phyloP scores from a whole-genome alignment of 192 early-diverging fungal species.

The Diversispora eburnea region DNA sequence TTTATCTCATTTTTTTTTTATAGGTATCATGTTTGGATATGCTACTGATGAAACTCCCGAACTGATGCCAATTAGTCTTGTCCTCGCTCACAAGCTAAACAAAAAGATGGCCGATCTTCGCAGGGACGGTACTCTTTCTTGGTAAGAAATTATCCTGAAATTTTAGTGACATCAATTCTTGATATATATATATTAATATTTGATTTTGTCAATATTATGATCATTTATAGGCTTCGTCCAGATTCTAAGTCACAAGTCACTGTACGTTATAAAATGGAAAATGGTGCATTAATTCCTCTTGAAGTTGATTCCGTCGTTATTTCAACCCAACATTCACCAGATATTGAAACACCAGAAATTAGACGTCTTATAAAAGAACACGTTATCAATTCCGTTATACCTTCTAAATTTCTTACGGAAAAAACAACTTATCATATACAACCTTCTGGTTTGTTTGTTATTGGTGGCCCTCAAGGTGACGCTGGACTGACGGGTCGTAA shows the following conservation, averaged over 20 bases:
- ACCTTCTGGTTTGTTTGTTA: constrained; percentile 98
- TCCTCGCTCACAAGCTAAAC: constrained; percentile 98
- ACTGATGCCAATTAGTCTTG: constrained; percentile 95
- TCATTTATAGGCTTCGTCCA: constrained; percentile 63
- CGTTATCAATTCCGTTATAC: constrained; percentile 90
- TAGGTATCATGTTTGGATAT: constrained; percentile 88
- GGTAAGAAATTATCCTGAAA: constrained; percentile 39
- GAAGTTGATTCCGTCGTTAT: constrained; percentile 97
- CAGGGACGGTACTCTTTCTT: constrained; percentile 81
- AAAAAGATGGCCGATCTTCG: constrained; percentile 92
- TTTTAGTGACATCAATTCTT: too few species aligned
- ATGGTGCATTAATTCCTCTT: constrained; percentile 90
- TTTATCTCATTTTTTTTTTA: neutral
- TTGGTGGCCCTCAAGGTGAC: constrained; percentile 99
- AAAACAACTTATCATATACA: constrained; percentile 94
- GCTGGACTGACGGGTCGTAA: constrained; percentile 99
- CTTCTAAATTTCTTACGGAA: constrained; percentile 82
- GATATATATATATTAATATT: neutral
- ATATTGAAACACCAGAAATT: constrained; percentile 82
- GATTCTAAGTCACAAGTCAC: constrained; percentile 99
- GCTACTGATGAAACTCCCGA: constrained; percentile 99
- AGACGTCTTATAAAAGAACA: constrained; percentile 86
- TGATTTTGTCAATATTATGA: neutral
- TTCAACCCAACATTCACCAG: constrained; percentile 93
- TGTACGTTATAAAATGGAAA: constrained; percentile 95